These are phyloP conservation scores for Fomitopsis schrenkii DNA, from an alignment of 1,284 basidiomycete genomes.

Conservation along the genomic window DNA sequence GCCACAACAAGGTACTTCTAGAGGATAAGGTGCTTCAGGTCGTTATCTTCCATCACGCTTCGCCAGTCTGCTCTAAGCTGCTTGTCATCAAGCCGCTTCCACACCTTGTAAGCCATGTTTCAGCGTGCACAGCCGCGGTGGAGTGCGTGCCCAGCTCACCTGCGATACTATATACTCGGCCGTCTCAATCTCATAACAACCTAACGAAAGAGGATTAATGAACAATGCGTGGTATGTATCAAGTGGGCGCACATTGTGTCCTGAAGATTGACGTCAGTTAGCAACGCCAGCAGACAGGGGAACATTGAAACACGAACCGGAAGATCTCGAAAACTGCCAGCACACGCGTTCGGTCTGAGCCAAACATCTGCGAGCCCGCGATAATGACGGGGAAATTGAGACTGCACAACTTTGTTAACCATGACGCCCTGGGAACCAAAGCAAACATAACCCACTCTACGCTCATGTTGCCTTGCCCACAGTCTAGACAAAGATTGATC, in stretches of 20 bases:
- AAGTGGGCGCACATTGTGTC: slow-evolving; percentile 18
- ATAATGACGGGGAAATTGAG: slow-evolving; percentile 44
- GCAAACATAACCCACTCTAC: slow-evolving; percentile 28
- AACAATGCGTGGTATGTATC: slow-evolving; percentile 1
- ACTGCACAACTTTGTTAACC: slow-evolving; percentile 15
- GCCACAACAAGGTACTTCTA: slow-evolving; percentile 13
- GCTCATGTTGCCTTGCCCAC: slow-evolving; percentile 27
- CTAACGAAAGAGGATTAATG: slow-evolving; percentile 12
- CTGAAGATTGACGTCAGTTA: slow-evolving; percentile 10
- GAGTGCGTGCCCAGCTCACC: slow-evolving; percentile 26
- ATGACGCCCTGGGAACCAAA: background rate
- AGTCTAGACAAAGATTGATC: slow-evolving; percentile 28
- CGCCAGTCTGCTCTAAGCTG: slow-evolving; percentile 33
- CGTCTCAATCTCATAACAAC: slow-evolving; percentile 49
- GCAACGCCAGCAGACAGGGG: too few relatives aligned
- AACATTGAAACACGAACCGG: slow-evolving; percentile 29
- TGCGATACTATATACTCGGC: slow-evolving; percentile 40
- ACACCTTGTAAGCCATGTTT: slow-evolving; percentile 26
- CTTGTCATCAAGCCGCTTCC: slow-evolving; percentile 35
- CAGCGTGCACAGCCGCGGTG: slow-evolving; percentile 14
- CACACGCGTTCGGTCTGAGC: slow-evolving; percentile 33
- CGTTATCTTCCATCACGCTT: slow-evolving; percentile 37
- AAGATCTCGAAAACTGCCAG: slow-evolving; percentile 39
- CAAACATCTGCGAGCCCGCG: slow-evolving; percentile 38
- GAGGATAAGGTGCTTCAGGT: slow-evolving; percentile 29